Base-by-base conservation (phyloP, 179 eudicot genomes). In the Beta macrorhiza region DNA sequence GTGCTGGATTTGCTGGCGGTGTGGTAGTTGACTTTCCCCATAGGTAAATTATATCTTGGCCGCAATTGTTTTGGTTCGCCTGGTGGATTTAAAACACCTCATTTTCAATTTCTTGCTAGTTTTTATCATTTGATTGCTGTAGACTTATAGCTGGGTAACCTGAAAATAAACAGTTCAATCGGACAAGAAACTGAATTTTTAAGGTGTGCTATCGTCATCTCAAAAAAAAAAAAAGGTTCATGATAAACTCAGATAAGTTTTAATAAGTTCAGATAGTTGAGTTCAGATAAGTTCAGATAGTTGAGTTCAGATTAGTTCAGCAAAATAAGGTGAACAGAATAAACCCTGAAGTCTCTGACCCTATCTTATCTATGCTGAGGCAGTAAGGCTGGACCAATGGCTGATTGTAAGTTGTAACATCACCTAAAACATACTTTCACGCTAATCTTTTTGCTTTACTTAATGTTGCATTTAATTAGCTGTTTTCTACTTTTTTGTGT, bases 1-100 rank as follows among this genome's bases (percentile, higher is more conserved):
- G 91, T 81, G 94, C 97, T 90, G 99, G 99, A 42, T 95, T 95
- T 87, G 89, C 93, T 87, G 98, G 98, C 77, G 98, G 99, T 29
- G 86, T 95, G 13, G 97, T 95, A 52, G 92, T 93, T 78, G 99
- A 95, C 81, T 95, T 70, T 84, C 99, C 99, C 32, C 94, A 91
- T 84, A 94, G 98, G 98, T 94, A 87, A 67, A 51, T 13, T 52
- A 11, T 20, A 11, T 52, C 11, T 59, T 4, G 7, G 29, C 52
- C 69, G 4, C 37, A 0, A 12, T 69, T 59, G 49, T 13, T 65
- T 51, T 49, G 67, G 20, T 65, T 20, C 32, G 0, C 9, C 52
- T 45, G 25, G 25, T 25, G 25, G 25, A 25, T 25, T 25, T 25
- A 25, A 25, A 25, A 25, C 25, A 25, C 25, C 25, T 25, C 25